Percentiles rank a stretch among this genome's conserved stretches.
Evolutionary conservation across 169 alveolate genomes (phyloP).

Genomic region (Miamiensis avidus): DNA sequence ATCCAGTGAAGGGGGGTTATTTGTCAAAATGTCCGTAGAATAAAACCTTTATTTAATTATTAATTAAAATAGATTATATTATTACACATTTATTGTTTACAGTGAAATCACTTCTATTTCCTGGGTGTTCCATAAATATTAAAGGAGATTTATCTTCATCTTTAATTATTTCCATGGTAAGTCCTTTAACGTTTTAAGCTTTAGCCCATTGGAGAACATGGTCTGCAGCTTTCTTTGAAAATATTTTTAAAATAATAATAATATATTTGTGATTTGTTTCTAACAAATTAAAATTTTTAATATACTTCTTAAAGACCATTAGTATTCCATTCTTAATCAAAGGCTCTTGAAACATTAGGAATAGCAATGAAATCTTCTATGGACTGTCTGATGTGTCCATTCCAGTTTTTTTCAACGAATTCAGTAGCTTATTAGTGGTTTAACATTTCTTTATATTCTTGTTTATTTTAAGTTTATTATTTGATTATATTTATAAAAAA

Average conservation of each 20-base stretch:
- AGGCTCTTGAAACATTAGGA: constrained; percentile 72
- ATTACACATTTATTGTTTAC: constrained; percentile 18
- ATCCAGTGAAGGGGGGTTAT: constrained; percentile 81
- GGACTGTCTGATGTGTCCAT: constrained; percentile 43
- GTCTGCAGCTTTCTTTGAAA: constrained; percentile 53
- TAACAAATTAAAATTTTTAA: too few relatives aligned
- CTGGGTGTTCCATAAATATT: constrained; percentile 58
- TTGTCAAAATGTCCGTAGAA: constrained; percentile 87
- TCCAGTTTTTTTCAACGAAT: constrained; percentile 42
- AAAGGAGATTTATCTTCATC: constrained; percentile 70
- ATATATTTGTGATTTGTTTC: background rate
- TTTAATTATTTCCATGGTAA: constrained; percentile 58
- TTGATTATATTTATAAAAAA: too few relatives aligned
- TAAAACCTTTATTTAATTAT: constrained; percentile 40
- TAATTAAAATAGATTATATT: too few relatives aligned
- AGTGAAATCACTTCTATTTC: constrained; percentile 33
- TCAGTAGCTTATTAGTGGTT: constrained; percentile 22
- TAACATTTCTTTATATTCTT: background rate
- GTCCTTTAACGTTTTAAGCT: constrained; percentile 56
- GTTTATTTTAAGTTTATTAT: too few relatives aligned
- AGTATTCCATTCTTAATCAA: constrained; percentile 80
- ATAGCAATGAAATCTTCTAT: constrained; percentile 69
- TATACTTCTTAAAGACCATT: constrained; percentile 50
- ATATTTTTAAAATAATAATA: background rate
- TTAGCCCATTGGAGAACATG: constrained; percentile 65